Evolutionary conservation across 2,329 filamentous ascomycete species (phyloP), one percentile per base, ranked within the genome.

Genomic region (Macrophomina pseudophaseolina): DNA sequence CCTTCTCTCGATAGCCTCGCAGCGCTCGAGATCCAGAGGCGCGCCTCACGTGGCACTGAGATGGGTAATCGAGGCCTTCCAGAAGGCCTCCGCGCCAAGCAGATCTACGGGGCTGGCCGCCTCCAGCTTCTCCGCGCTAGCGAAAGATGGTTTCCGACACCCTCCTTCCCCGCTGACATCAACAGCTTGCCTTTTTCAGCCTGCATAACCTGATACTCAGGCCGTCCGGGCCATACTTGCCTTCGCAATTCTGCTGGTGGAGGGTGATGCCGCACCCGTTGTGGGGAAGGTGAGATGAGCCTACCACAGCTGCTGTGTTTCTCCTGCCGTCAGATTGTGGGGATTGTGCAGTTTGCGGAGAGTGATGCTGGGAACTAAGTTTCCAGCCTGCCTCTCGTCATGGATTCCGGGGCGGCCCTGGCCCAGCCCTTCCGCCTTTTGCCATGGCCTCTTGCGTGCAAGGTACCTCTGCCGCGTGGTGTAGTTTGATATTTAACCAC

Each of bases 131-230:
- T 56, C 63, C 51, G 46, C 64, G 64, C 64, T 66, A 66, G 46
- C 54, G 64, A 66, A 66, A 66, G 58, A 52, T 60, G 54, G 53
- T 66, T 66, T 66, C 64, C 64, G 64, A 66, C 18, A 28, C 52
- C 7, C 64, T n/a, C 52, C 54, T 51, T 64, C 64, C 53, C 64
- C 54, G 64, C 48, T 53, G 64, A 60, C 64, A 66, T 66, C 64
- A 66, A 42, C 38, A 60, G 52, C 54, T 51, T 66, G 53, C 53
- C 64, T 23, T 28, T 59, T 53, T 18, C 40, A 60, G 54, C 5
- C 53, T 2, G 64, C 52, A 46, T 66, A 60, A 66, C 53, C 64
- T 60, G 54, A 66, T 60, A 11, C 46, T 59, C 64, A 60, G 53
- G 32, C 28, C 35, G 48, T 40, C 64, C 53, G 60, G 53, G 64